These are phyloP conservation scores for Aspergillus sp. DNA, from an alignment of 2,329 filamentous ascomycete genomes.

Conservation along the genomic window DNA sequence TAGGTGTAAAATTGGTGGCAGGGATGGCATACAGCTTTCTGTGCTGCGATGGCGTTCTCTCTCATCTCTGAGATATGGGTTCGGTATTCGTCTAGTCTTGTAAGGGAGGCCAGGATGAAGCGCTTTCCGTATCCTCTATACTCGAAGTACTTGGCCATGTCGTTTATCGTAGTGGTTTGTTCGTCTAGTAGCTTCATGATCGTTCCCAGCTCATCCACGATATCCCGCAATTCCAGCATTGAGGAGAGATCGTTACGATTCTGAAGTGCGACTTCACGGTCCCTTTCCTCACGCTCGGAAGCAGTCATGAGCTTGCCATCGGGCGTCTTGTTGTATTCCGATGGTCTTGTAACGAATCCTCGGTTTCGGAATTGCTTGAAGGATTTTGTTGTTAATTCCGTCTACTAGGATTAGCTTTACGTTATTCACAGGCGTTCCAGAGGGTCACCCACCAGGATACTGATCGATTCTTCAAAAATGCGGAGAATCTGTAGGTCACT, in stretches of 20 bases:
- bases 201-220: constrained; percentile 63
- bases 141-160: constrained; percentile 36
- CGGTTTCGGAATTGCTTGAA: constrained; percentile 63
- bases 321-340: constrained; percentile 28
- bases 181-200: constrained; percentile 59
- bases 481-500: constrained; percentile 63
- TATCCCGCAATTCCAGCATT: constrained; percentile 61
- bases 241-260: constrained; percentile 65
- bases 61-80: constrained; percentile 59
- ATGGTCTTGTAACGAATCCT: constrained; percentile 50
- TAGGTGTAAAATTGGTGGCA: background rate
- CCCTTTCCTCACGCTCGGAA: constrained; percentile 43
- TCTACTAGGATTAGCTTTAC: constrained; percentile 38
- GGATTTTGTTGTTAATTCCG: constrained; percentile 61
- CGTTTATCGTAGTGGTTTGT: constrained; percentile 52
- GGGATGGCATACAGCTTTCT: constrained; percentile 51
- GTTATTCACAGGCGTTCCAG: accelerated
- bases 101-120: constrained; percentile 56
- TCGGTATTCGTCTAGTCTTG: constrained; percentile 56
- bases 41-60: constrained; percentile 56
- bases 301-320: constrained; percentile 32
- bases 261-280: constrained; percentile 52
- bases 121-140: constrained; percentile 44
- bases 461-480: constrained; percentile 67
- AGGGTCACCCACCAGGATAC: constrained; percentile 52